phyloP scores from a whole-genome alignment of 768 basidiomycete species.

The Rickenella mellea region DNA sequence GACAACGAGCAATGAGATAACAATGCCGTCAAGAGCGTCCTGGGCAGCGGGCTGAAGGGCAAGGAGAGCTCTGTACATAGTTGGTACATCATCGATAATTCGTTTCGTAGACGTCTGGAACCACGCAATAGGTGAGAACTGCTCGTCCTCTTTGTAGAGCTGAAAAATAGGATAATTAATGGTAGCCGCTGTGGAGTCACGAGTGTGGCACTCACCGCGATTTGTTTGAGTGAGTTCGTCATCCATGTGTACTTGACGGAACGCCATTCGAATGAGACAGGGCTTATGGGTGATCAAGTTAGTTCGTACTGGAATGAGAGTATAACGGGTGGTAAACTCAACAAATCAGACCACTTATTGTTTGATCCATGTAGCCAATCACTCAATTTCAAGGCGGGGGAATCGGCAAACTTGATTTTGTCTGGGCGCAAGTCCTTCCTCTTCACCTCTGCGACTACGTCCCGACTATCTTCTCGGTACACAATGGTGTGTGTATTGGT shows the following conservation, averaged over 20 bases:
- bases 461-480: not conserved
- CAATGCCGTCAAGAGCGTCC: conserved; percentile 14
- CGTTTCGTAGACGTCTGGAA: conserved; percentile 13
- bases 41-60: conserved; percentile 15
- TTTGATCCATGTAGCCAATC: not conserved
- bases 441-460: conserved; percentile 1
- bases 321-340: not conserved
- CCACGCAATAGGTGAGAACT: conserved; percentile 16
- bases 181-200: not conserved
- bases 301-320: not conserved
- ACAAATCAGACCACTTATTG: not conserved
- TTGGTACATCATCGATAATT: conserved; percentile 6
- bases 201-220: conserved; percentile 11
- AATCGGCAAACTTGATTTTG: not conserved
- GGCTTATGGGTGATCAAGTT: conserved; percentile 7
- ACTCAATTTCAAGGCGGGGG: not conserved
- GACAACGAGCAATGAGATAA: conserved; percentile 17
- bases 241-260: conserved; percentile 16
- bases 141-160: conserved; percentile 2
- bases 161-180: conserved; percentile 1
- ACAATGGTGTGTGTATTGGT: not conserved
- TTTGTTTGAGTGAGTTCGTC: conserved; percentile 10
- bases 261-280: conserved; percentile 15
- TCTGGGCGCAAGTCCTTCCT: not conserved
- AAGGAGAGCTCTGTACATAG: conserved; percentile 11